phyloP scores from a whole-genome alignment of 208 protist genomes.

The Tritrichomonas foetus region DNA sequence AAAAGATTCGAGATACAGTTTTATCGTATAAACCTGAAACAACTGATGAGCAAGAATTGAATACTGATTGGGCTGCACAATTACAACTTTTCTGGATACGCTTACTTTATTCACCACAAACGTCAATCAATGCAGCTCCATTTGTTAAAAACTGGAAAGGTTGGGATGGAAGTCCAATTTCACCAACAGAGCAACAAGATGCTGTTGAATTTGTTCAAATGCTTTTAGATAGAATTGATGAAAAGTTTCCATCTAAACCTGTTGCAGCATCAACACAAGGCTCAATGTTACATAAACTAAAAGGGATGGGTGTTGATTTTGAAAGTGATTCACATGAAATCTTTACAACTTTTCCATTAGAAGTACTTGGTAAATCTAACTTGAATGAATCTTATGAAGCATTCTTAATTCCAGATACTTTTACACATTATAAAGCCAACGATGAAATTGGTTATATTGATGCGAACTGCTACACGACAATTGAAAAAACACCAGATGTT shows the following conservation, averaged over 20 bases:
- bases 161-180: not conserved
- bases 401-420: not conserved
- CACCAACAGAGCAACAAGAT: slow-evolving; percentile 2
- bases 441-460: slow-evolving; percentile 15
- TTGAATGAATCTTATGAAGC: not conserved
- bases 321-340: not conserved
- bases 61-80: not conserved
- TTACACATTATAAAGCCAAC: not conserved
- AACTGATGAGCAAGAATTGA: not conserved
- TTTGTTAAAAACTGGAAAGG: not conserved
- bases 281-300: not conserved
- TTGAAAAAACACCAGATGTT: not conserved
- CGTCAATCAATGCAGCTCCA: not conserved
- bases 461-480: not conserved
- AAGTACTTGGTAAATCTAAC: not conserved
- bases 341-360: slow-evolving; percentile 14
- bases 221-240: slow-evolving; percentile 26
- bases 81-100: not conserved
- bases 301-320: not conserved
- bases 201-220: not conserved
- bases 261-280: not conserved
- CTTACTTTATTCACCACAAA: not conserved
- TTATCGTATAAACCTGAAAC: not conserved
- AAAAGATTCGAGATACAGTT: not conserved
- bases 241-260: not conserved